These are phyloP conservation scores for Serendipita sp. DNA, from an alignment of 768 basidiomycete species.

Conservation along the genomic window DNA sequence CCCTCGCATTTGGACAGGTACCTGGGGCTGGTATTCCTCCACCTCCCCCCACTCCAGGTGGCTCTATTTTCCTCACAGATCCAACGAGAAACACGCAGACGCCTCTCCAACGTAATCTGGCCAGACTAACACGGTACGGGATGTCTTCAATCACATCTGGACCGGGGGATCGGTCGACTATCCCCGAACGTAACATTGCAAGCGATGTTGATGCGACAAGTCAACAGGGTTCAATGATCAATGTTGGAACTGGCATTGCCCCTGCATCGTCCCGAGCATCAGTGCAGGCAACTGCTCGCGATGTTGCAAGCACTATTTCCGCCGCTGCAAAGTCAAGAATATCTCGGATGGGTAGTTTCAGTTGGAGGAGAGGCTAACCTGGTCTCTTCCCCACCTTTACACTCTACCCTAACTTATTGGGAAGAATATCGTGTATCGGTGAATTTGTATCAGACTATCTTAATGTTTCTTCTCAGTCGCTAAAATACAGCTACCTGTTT, in stretches of 20 bases:
- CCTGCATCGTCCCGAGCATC: not conserved
- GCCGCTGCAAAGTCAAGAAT: conserved; percentile 2
- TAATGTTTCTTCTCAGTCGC: no score
- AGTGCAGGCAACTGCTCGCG: not conserved
- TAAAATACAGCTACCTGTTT: no score
- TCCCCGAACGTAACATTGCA: not conserved
- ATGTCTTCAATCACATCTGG: conserved; percentile 70
- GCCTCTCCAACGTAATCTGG: conserved; percentile 63
- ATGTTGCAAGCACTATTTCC: conserved; percentile 4
- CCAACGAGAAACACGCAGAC: conserved; percentile 36
- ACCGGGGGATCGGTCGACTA: conserved; percentile 36
- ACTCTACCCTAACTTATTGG: no score
- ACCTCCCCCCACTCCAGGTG: conserved; percentile 9
- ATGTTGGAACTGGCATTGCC: not conserved
- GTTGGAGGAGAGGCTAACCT: not conserved
- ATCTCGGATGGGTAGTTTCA: conserved; percentile 5
- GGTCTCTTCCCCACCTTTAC: not conserved
- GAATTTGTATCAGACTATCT: no score
- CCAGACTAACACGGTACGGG: conserved; percentile 67
- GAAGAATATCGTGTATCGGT: no score
- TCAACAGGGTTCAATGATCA: conserved; percentile 5
- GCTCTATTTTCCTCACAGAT: conserved; percentile 13
- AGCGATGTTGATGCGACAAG: conserved; percentile 2
- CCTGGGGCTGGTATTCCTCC: conserved; percentile 6
- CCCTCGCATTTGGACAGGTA: conserved; percentile 35